These are phyloP conservation scores for Apiospora hydei DNA, from an alignment of 2,329 filamentous ascomycete species.

Conservation along the genomic window DNA sequence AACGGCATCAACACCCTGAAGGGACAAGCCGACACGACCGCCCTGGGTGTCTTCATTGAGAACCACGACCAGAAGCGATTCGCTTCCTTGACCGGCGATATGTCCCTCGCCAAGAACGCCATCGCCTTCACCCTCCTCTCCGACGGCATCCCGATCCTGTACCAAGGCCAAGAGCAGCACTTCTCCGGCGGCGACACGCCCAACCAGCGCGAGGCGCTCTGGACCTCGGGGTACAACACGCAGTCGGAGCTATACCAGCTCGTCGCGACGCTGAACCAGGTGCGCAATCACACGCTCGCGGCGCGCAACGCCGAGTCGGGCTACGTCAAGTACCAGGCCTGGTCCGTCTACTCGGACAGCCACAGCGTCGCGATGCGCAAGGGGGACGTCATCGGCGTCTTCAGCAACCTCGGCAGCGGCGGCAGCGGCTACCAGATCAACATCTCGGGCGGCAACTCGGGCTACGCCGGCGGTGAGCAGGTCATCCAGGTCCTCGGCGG, in stretches of 20 bases:
- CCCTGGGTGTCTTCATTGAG: constrained; percentile 54
- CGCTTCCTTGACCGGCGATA: constrained; percentile 52
- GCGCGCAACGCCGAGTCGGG: constrained; percentile 45
- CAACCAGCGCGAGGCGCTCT: constrained; percentile 57
- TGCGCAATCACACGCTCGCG: constrained; percentile 54
- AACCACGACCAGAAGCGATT: constrained; percentile 59
- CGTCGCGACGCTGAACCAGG: constrained; percentile 55
- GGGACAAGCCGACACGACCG: constrained; percentile 40
- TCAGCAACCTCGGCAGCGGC: constrained; percentile 48
- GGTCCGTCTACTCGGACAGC: constrained; percentile 47
- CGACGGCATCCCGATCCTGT: constrained; percentile 64
- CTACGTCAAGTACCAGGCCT: constrained; percentile 50
- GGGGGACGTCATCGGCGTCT: constrained; percentile 49
- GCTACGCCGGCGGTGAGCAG: constrained; percentile 43
- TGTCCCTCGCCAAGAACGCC: constrained; percentile 57
- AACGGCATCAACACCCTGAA: constrained; percentile 40
- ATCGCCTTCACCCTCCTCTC: constrained; percentile 61
- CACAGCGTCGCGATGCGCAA: constrained; percentile 55
- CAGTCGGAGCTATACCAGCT: constrained; percentile 51
- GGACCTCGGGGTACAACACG: constrained; percentile 55
- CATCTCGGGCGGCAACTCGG: constrained; percentile 46
- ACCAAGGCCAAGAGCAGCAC: constrained; percentile 66
- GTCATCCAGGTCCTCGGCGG: constrained; percentile 49
- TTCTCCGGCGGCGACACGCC: constrained; percentile 52
- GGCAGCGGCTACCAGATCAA: constrained; percentile 43